These are phyloP conservation scores for Boletus insuetus DNA, from an alignment of 768 basidiomycete species.

Conservation along the genomic window DNA sequence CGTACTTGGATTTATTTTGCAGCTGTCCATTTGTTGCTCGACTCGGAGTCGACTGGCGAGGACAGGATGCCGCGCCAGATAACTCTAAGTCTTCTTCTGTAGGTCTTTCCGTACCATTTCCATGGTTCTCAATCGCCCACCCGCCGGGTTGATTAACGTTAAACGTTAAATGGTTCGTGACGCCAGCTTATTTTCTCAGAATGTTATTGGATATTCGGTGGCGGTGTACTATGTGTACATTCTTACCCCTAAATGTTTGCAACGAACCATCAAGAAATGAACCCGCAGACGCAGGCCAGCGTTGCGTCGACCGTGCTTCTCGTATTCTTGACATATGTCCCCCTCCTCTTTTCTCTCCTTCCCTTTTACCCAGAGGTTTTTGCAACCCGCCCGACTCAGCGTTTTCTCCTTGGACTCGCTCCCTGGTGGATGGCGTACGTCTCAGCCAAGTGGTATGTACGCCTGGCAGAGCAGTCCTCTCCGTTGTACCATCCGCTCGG, in stretches of 20 bases:
- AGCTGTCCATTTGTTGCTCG: too few relatives aligned
- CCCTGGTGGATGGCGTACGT: conserved; percentile 22
- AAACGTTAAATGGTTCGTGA: too few relatives aligned
- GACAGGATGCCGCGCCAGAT: too few relatives aligned
- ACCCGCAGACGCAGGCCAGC: background rate
- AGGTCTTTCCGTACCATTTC: too few relatives aligned
- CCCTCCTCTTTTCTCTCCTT: conserved; percentile 18
- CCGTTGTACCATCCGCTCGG: conserved; percentile 23
- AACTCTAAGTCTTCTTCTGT: too few relatives aligned
- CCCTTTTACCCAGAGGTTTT: conserved; percentile 11
- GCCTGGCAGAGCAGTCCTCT: conserved; percentile 18
- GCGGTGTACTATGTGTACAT: background rate
- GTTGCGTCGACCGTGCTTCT: conserved; percentile 10
- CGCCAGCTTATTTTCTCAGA: background rate
- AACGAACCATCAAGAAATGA: conserved; percentile 2
- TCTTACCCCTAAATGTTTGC: conserved; percentile 1
- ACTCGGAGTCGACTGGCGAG: too few relatives aligned
- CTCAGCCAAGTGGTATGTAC: conserved; percentile 21
- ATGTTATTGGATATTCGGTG: background rate
- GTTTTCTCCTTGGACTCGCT: conserved; percentile 21
- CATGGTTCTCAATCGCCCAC: background rate
- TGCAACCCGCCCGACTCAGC: conserved; percentile 6
- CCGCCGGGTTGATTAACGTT: background rate
- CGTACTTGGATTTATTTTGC: too few relatives aligned
- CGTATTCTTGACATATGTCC: conserved; percentile 8